phyloP scores from a whole-genome alignment of 1,139 yeast species.

The Yamadazyma blattariae region DNA sequence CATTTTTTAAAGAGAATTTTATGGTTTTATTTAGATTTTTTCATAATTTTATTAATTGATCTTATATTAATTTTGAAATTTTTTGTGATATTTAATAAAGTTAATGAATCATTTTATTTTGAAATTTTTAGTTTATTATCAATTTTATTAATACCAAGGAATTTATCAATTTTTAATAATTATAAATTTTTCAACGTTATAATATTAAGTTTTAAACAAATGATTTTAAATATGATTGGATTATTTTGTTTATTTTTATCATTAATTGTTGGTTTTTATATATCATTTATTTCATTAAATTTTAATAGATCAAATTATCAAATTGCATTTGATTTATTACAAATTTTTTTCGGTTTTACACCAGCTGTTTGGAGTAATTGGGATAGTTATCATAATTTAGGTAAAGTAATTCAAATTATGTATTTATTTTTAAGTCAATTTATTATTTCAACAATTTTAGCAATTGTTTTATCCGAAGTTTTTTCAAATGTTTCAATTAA shows the following conservation, averaged over 20 bases:
- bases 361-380: slow-evolving; percentile 66
- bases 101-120: slow-evolving; percentile 18
- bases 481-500: slow-evolving; percentile 38
- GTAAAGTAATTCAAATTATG: slow-evolving; percentile 48
- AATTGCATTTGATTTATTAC: slow-evolving; percentile 54
- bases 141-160: slow-evolving; percentile 52
- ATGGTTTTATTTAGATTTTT: slow-evolving; percentile 42
- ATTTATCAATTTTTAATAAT: slow-evolving; percentile 53
- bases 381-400: slow-evolving; percentile 49
- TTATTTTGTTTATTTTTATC: slow-evolving; percentile 49
- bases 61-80: slow-evolving; percentile 25
- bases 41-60: slow-evolving; percentile 30
- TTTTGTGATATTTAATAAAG: slow-evolving; percentile 10
- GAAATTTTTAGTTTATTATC: slow-evolving; percentile 47
- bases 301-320: slow-evolving; percentile 42
- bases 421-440: slow-evolving; percentile 58
- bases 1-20: slow-evolving; percentile 34
- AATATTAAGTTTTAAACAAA: slow-evolving; percentile 49
- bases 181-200: slow-evolving; percentile 54
- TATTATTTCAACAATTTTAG: slow-evolving; percentile 55
- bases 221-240: slow-evolving; percentile 56
- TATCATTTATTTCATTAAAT: slow-evolving; percentile 54
- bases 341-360: slow-evolving; percentile 59
- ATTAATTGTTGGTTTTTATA: slow-evolving; percentile 57
- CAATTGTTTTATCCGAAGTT: slow-evolving; percentile 52